Evolutionary conservation across 257 asterid genomes (phyloP).

Genomic region (Solanum neorickii): DNA sequence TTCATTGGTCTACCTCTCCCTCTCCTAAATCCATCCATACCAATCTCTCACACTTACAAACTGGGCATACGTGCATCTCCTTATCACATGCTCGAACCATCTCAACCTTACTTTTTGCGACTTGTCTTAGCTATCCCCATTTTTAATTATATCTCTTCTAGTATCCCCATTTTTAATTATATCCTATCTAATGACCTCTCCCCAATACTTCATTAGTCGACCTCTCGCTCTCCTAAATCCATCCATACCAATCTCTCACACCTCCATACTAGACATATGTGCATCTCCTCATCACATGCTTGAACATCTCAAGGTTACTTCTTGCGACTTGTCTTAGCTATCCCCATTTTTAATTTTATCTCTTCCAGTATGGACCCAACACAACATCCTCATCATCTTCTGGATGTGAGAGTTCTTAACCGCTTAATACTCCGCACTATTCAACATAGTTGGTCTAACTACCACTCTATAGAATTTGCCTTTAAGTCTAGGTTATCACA

Average conservation of each 20-base stretch:
- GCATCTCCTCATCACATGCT: background rate
- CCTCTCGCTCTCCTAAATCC: background rate
- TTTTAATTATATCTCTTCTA: no score
- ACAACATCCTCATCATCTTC: background rate
- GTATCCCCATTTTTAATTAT: no score
- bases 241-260: background rate
- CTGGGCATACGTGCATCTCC: background rate
- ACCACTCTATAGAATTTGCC: background rate
- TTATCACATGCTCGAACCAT: background rate
- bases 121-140: background rate
- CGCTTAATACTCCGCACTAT: background rate
- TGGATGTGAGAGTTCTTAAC: background rate
- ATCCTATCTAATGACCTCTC: background rate
- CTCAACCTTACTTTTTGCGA: background rate
- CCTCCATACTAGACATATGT: background rate
- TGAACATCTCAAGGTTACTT: background rate
- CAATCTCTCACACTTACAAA: background rate
- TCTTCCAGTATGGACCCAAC: background rate
- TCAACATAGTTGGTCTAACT: background rate
- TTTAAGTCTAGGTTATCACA: background rate
- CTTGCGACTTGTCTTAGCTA: background rate
- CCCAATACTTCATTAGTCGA: background rate
- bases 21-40: background rate
- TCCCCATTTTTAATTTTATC: background rate
- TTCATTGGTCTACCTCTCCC: background rate